A percentile compares a stretch with the other conserved stretches of the same genome.
These are phyloP conservation scores for Suillus placidus DNA, from an alignment of 768 basidiomycete species.

Conservation along the genomic window DNA sequence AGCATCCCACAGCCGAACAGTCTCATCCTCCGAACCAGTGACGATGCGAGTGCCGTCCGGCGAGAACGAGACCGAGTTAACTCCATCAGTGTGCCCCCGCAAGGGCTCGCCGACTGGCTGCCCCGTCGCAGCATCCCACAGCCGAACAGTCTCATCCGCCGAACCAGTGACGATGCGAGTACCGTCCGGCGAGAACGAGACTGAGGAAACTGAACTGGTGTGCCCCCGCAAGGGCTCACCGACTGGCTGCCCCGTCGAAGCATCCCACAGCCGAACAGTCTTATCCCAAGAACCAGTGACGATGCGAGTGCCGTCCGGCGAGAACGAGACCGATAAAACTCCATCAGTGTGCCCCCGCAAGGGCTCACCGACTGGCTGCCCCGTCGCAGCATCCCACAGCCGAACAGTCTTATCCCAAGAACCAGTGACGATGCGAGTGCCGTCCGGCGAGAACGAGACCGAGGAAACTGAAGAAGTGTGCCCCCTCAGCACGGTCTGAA, in stretches of 20 bases:
- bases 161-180: too few relatives aligned
- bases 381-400: not conserved
- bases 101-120: too few relatives aligned
- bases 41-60: too few relatives aligned
- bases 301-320: not conserved
- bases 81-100: fast-evolving
- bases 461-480: fast-evolving
- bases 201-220: fast-evolving
- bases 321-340: not conserved
- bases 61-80: too few relatives aligned
- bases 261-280: not conserved
- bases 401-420: not conserved
- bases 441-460: not conserved
- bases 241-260: too few relatives aligned
- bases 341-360: not conserved
- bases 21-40: too few relatives aligned
- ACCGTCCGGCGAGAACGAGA: too few relatives aligned
- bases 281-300: too few relatives aligned
- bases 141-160: too few relatives aligned
- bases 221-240: too few relatives aligned
- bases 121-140: too few relatives aligned
- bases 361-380: not conserved
- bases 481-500: not conserved
- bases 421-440: not conserved
- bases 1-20: too few relatives aligned